phyloP scores from a whole-genome alignment of 2,329 filamentous ascomycete genomes.

The Ambrosiella xylebori region DNA sequence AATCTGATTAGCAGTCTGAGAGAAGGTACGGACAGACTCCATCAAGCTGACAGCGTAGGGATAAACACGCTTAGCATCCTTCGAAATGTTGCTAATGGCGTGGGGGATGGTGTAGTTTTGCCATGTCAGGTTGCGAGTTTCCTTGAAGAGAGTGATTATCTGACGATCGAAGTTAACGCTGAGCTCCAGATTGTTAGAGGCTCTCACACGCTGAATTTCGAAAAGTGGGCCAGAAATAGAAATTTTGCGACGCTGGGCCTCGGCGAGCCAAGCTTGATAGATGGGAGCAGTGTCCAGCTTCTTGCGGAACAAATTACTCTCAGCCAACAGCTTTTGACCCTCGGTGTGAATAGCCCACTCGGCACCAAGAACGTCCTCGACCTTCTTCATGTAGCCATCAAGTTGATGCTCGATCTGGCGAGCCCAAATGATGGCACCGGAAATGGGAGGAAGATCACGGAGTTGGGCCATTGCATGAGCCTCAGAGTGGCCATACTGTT shows the following conservation, averaged over 20 bases:
- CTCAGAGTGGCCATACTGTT: slow-evolving; percentile 96
- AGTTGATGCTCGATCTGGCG: slow-evolving; percentile 93
- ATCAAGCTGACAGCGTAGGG: slow-evolving; percentile 95
- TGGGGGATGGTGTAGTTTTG: slow-evolving; percentile 89
- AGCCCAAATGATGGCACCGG: slow-evolving; percentile 94
- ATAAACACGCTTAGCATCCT: slow-evolving; percentile 97
- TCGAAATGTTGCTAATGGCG: slow-evolving; percentile 84
- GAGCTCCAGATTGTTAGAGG: slow-evolving; percentile 74
- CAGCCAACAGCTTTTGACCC: slow-evolving; percentile 79
- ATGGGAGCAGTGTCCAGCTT: slow-evolving; percentile 90
- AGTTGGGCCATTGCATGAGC: slow-evolving; percentile 96
- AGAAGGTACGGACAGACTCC: slow-evolving; percentile 90
- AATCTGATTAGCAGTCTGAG: slow-evolving; percentile 75
- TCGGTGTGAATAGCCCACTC: slow-evolving; percentile 92
- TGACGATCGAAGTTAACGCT: slow-evolving; percentile 94
- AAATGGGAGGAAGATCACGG: slow-evolving; percentile 85
- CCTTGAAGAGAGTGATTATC: slow-evolving; percentile 95
- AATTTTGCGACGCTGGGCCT: slow-evolving; percentile 75
- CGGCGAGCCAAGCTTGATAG: slow-evolving; percentile 87
- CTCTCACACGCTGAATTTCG: slow-evolving; percentile 69
- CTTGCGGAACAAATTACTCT: slow-evolving; percentile 86
- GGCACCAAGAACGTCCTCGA: slow-evolving; percentile 90
- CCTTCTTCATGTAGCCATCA: slow-evolving; percentile 93
- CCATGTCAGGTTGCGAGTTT: slow-evolving; percentile 91
- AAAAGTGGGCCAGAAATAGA: slow-evolving; percentile 88